Percentiles rank a stretch among this genome's conserved stretches.
Conservation (phyloP, 495 filamentous ascomycete genomes). For the Friedmanniomyces simplex region DNA sequence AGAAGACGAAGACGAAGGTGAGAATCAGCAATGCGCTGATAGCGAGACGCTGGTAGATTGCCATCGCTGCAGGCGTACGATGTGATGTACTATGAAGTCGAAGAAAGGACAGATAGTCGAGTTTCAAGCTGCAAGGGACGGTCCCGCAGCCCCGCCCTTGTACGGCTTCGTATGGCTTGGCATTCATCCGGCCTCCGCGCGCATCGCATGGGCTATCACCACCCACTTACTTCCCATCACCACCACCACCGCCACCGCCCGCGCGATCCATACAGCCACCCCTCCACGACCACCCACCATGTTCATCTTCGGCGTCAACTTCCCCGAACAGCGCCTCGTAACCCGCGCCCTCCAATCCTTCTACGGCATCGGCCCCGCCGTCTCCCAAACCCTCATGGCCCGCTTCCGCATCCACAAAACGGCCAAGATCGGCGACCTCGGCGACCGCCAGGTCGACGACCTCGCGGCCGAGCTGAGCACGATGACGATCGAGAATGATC, state of each 20-base stretch:
- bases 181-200: too few species aligned
- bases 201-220: too few species aligned
- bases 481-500: constrained; percentile 91
- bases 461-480: constrained; percentile 72
- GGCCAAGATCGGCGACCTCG: constrained; percentile 61
- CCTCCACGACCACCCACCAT: too few species aligned
- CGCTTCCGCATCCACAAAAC: constrained; percentile 76
- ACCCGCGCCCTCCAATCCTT: constrained; percentile 73
- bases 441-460: constrained; percentile 60
- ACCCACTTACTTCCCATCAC: too few species aligned
- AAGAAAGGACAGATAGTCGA: background rate
- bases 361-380: constrained; percentile 74
- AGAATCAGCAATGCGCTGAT: constrained; percentile 66
- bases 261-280: too few species aligned
- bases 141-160: too few species aligned
- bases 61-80: constrained; percentile 31
- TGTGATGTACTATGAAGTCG: constrained; percentile 6
- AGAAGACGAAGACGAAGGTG: constrained; percentile 59
- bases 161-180: too few species aligned
- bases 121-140: background rate
- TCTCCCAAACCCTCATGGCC: constrained; percentile 65
- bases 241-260: too few species aligned
- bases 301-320: constrained; percentile 74
- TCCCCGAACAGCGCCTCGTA: constrained; percentile 69
- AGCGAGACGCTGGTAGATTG: constrained; percentile 45